A percentile compares a stretch with the other conserved stretches of the same genome.
Evolutionary conservation across 2,329 filamentous ascomycete genomes (phyloP).

Genomic region (Cadophora sp.): DNA sequence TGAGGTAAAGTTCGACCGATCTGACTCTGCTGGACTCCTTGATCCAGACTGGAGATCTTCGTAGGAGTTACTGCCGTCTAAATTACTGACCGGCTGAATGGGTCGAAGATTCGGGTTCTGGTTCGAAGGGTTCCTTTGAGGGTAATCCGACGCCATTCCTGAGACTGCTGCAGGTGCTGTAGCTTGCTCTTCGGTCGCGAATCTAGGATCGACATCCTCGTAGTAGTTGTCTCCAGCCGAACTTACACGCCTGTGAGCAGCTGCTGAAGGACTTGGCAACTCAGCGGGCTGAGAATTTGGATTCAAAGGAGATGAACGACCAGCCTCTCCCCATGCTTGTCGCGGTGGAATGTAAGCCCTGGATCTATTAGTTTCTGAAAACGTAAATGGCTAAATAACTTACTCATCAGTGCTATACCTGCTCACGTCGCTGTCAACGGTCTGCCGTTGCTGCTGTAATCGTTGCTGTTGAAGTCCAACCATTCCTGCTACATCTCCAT

Average conservation of each 20-base stretch:
- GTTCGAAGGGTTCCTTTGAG: conserved; percentile 36
- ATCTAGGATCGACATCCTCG: conserved; percentile 91
- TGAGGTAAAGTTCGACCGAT: conserved; percentile 86
- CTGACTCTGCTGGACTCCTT: conserved; percentile 78
- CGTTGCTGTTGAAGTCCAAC: conserved; percentile 70
- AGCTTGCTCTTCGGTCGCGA: conserved; percentile 58
- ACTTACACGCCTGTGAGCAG: conserved; percentile 38
- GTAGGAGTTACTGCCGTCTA: conserved; percentile 54
- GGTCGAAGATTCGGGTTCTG: conserved; percentile 42
- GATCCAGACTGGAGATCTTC: conserved; percentile 68
- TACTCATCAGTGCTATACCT: conserved; percentile 78
- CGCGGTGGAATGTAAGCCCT: conserved; percentile 59
- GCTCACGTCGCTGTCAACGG: conserved; percentile 70
- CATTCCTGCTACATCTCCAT: conserved; percentile 77
- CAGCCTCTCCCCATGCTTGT: conserved; percentile 59
- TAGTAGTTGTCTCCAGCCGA: conserved; percentile 67
- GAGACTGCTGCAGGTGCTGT: conserved; percentile 44
- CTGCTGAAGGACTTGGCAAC: conserved; percentile 46
- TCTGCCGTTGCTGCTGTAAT: conserved; percentile 51
- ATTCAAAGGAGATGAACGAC: conserved; percentile 55
- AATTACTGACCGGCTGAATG: conserved; percentile 31
- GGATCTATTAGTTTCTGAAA: conserved; percentile 29
- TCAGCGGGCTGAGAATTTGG: conserved; percentile 47
- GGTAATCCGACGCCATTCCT: conserved; percentile 26
- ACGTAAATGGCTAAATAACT: conserved; percentile 45